phyloP scores from a whole-genome alignment of 768 basidiomycete genomes.

The Sarcomyxa edulis region DNA sequence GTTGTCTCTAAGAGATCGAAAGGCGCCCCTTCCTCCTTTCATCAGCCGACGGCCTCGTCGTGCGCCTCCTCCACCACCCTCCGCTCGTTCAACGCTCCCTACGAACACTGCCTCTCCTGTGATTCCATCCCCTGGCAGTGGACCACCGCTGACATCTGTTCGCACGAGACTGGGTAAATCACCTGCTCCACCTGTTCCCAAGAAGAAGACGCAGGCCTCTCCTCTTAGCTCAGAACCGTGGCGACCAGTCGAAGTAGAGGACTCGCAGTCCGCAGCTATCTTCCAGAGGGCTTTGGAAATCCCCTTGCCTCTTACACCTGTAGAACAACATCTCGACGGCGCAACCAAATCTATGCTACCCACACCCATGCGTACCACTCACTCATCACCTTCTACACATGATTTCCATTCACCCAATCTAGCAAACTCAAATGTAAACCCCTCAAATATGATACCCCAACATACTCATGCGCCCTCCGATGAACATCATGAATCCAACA shows the following conservation, averaged over 20 bases:
- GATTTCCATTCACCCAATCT: background rate
- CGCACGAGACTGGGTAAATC: no score
- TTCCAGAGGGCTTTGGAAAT: slow-evolving; percentile 6
- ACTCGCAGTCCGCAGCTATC: no score
- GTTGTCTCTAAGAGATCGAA: slow-evolving; percentile 20
- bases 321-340: slow-evolving; percentile 1
- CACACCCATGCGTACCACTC: background rate
- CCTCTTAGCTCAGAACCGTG: no score
- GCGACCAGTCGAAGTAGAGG: no score
- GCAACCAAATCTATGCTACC: background rate
- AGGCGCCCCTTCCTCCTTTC: slow-evolving; percentile 18
- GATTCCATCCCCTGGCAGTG: no score
- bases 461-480: no score
- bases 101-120: background rate
- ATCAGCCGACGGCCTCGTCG: slow-evolving; percentile 18
- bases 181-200: no score
- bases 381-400: background rate
- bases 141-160: no score
- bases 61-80: slow-evolving; percentile 10
- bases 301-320: slow-evolving; percentile 2
- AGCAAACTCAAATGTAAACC: no score
- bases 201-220: no score
- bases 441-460: no score
- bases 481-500: no score
- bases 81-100: slow-evolving; percentile 3